Evolutionary conservation across 2,329 filamentous ascomycete species (phyloP).

Genomic region (Cladosporium sp.): DNA sequence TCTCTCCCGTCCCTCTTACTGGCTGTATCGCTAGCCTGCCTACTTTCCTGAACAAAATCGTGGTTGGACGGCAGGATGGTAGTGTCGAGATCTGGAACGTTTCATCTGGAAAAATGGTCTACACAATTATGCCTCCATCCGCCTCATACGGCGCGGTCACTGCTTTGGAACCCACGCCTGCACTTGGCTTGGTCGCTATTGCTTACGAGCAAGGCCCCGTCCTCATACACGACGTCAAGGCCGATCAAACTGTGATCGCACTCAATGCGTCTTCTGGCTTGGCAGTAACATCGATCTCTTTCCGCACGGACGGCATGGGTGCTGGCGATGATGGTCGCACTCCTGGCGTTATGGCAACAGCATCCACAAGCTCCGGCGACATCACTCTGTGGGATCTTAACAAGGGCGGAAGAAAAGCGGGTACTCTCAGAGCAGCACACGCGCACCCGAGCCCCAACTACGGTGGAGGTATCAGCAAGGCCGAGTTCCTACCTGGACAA

Average conservation of each 20-base stretch:
- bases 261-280: constrained; percentile 58
- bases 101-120: constrained; percentile 84
- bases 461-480: constrained; percentile 76
- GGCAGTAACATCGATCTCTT: constrained; percentile 79
- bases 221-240: constrained; percentile 76
- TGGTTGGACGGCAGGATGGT: constrained; percentile 83
- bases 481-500: constrained; percentile 88
- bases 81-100: constrained; percentile 97
- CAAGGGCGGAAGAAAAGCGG: constrained; percentile 79
- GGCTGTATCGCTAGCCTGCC: constrained; percentile 84
- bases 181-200: constrained; percentile 81
- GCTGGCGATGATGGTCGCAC: constrained; percentile 83
- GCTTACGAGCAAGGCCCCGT: constrained; percentile 80
- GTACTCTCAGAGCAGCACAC: constrained; percentile 84
- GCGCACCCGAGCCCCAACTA: constrained; percentile 72
- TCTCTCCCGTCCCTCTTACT: constrained; percentile 64
- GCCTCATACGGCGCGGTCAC: constrained; percentile 78
- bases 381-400: constrained; percentile 97
- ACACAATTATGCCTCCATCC: constrained; percentile 78
- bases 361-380: constrained; percentile 76
- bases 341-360: constrained; percentile 91
- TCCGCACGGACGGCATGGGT: constrained; percentile 84
- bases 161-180: constrained; percentile 79
- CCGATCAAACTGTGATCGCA: constrained; percentile 68
- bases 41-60: constrained; percentile 93